Evolutionary conservation across 768 basidiomycete genomes (phyloP).

Genomic region (Nevesoporus exiguus): DNA sequence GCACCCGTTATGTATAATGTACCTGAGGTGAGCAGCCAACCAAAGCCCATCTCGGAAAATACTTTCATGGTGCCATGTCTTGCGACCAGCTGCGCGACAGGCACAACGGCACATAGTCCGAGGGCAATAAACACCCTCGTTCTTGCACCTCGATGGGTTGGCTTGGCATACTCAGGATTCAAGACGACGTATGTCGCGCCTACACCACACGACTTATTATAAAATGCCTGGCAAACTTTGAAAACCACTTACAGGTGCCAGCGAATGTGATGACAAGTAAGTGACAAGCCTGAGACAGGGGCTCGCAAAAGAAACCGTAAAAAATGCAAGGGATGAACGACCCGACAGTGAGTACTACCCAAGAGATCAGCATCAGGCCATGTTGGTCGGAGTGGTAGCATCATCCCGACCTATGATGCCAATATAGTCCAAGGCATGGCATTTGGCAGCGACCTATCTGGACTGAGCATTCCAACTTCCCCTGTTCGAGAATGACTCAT

Average conservation of each 20-base stretch:
- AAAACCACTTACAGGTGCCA: slow-evolving; percentile 52
- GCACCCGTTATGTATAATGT: slow-evolving; percentile 77
- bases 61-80: slow-evolving; percentile 56
- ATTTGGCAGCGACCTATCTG: slow-evolving; percentile 52
- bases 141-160: slow-evolving; percentile 70
- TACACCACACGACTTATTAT: slow-evolving; percentile 25
- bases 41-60: slow-evolving; percentile 61
- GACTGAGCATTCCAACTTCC: background rate
- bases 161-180: slow-evolving; percentile 71
- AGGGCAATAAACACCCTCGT: slow-evolving; percentile 77
- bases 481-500: slow-evolving; percentile 38
- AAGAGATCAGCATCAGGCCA: slow-evolving; percentile 7
- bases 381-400: background rate
- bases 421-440: slow-evolving; percentile 69
- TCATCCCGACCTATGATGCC: slow-evolving; percentile 63
- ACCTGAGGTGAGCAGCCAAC: slow-evolving; percentile 68
- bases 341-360: slow-evolving; percentile 62
- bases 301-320: slow-evolving; percentile 74
- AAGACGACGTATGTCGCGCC: slow-evolving; percentile 75
- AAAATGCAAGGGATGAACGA: slow-evolving; percentile 76
- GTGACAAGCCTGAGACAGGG: slow-evolving; percentile 51
- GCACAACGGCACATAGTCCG: slow-evolving; percentile 66
- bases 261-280: slow-evolving; percentile 47
- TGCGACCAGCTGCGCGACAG: slow-evolving; percentile 60
- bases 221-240: background rate